Conservation (phyloP, 2,329 filamentous ascomycete genomes). For the Celoporthe dispersa region DNA sequence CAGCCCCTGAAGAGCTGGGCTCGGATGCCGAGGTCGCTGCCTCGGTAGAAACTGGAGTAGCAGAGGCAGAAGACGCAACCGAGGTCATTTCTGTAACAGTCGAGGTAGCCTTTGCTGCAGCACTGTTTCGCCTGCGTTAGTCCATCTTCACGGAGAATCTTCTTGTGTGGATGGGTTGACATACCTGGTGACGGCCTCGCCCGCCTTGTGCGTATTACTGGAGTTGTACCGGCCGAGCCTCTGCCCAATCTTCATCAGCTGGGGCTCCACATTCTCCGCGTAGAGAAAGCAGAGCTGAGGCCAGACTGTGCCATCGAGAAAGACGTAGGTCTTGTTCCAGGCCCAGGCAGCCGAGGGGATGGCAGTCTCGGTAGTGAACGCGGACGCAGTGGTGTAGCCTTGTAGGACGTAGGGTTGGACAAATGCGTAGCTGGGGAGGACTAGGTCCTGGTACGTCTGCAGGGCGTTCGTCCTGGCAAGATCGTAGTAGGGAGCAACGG, state of each 20-base stretch:
- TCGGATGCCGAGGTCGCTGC: slow-evolving; percentile 25
- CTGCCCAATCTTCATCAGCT: slow-evolving; percentile 89
- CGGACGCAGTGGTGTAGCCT: slow-evolving; percentile 68
- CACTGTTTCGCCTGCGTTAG: slow-evolving; percentile 30
- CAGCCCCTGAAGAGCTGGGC: slow-evolving; percentile 29
- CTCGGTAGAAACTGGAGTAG: slow-evolving; percentile 32
- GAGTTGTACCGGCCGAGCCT: slow-evolving; percentile 78
- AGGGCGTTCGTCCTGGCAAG: slow-evolving; percentile 64
- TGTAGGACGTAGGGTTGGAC: slow-evolving; percentile 74
- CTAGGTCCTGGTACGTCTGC: slow-evolving; percentile 71
- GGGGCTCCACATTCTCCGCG: slow-evolving; percentile 90
- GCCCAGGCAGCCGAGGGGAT: slow-evolving; percentile 74
- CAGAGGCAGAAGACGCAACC: slow-evolving; percentile 33
- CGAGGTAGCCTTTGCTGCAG: slow-evolving; percentile 38
- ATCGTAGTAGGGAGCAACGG: slow-evolving; percentile 73
- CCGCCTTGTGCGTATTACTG: slow-evolving; percentile 39
- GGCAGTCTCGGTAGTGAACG: slow-evolving; percentile 70
- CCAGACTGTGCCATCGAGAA: slow-evolving; percentile 79
- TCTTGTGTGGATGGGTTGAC: background rate
- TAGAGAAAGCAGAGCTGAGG: slow-evolving; percentile 82
- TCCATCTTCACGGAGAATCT: no score
- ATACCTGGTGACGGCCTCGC: slow-evolving; percentile 39
- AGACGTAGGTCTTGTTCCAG: slow-evolving; percentile 70
- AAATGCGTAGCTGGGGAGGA: slow-evolving; percentile 77
- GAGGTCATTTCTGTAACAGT: slow-evolving; percentile 44